Conservation (phyloP, 1,284 basidiomycete genomes). For the Trametes polyzona region DNA sequence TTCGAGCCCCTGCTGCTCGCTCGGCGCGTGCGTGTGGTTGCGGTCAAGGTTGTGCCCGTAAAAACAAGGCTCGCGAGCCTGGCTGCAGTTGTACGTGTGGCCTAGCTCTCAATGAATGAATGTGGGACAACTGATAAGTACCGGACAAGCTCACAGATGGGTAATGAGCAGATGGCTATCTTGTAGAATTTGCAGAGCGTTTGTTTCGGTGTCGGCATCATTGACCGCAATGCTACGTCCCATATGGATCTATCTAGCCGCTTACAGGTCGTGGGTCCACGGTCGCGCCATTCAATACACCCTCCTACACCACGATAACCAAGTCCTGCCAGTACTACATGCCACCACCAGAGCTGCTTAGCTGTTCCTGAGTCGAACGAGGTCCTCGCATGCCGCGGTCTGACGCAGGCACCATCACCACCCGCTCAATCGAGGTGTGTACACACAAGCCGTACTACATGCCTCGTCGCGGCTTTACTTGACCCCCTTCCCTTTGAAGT, state of each 20-base stretch:
- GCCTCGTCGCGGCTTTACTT: neutral
- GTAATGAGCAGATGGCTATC: no score
- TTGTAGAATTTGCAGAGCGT: neutral
- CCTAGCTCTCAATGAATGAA: neutral
- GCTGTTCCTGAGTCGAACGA: neutral
- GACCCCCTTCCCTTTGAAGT: neutral
- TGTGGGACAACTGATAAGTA: neutral
- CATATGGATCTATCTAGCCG: neutral
- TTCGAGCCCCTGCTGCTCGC: neutral
- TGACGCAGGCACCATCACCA: slow-evolving; percentile 1
- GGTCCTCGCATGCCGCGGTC: neutral
- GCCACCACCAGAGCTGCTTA: no score
- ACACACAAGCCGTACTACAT: neutral
- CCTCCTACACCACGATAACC: no score
- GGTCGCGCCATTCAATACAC: neutral
- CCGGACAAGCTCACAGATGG: neutral
- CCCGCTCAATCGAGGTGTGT: neutral
- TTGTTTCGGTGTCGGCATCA: neutral
- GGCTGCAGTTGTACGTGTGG: neutral
- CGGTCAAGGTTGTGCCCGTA: slow-evolving; percentile 6
- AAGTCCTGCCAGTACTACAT: no score
- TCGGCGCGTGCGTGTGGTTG: slow-evolving; percentile 5
- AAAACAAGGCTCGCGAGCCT: neutral
- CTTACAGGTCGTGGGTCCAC: neutral
- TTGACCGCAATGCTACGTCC: neutral